Evolutionary conservation across 176 grass and related monocot species (phyloP).

Genomic region (Typha latifolia): DNA sequence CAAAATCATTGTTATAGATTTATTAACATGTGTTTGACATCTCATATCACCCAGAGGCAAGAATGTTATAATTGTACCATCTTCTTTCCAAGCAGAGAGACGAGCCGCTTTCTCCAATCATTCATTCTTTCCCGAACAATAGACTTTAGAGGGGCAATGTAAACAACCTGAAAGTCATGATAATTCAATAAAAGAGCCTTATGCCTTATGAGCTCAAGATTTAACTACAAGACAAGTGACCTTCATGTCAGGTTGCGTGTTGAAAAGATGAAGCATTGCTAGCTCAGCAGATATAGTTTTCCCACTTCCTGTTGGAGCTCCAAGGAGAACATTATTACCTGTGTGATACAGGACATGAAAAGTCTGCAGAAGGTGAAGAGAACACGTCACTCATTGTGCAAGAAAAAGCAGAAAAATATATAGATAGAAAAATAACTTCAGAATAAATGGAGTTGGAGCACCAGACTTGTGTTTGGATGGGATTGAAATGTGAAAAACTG

Average conservation of each 20-base stretch:
- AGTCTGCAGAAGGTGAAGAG: slow-evolving; percentile 35
- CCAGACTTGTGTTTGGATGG: slow-evolving; percentile 83
- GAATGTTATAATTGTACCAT: slow-evolving; percentile 38
- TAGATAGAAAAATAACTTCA: neutral
- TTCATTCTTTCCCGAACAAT: slow-evolving; percentile 98
- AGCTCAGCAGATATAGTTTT: slow-evolving; percentile 97
- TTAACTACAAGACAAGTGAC: slow-evolving; percentile 16
- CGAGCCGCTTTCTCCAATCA: slow-evolving; percentile 80
- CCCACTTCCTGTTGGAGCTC: slow-evolving; percentile 96
- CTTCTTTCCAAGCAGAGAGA: slow-evolving; percentile 86
- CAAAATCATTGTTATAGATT: slow-evolving; percentile 21
- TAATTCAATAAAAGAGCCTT: slow-evolving; percentile 22
- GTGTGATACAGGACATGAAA: slow-evolving; percentile 93
- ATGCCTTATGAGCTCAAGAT: slow-evolving; percentile 6
- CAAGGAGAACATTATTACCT: slow-evolving; percentile 81
- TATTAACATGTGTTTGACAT: neutral
- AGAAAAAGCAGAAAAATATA: slow-evolving; percentile 15
- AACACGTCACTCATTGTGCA: neutral
- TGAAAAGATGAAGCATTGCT: slow-evolving; percentile 96
- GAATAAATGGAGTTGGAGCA: neutral
- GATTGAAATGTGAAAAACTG: slow-evolving; percentile 97
- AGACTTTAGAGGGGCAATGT: slow-evolving; percentile 93
- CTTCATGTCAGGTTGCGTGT: slow-evolving; percentile 93
- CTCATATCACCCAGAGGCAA: neutral
- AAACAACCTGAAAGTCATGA: slow-evolving; percentile 56